These are phyloP conservation scores for Thalassiosira profunda DNA, from an alignment of 108 stramenopile species.

Conservation along the genomic window DNA sequence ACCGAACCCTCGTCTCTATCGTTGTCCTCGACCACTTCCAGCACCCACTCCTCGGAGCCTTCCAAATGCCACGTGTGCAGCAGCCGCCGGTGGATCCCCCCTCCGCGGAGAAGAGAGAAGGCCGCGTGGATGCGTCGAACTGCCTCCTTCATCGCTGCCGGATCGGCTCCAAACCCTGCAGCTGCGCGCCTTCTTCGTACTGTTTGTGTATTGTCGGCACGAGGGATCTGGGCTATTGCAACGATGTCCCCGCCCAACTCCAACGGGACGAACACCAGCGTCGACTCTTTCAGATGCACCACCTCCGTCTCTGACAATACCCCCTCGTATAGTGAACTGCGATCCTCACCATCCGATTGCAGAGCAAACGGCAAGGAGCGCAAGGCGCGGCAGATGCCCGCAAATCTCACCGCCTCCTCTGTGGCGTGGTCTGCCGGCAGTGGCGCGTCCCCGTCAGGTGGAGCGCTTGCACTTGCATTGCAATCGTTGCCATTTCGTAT, in stretches of 20 bases:
- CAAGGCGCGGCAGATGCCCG: constrained; percentile 65
- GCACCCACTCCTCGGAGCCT: constrained; percentile 22
- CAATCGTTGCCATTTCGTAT: not conserved
- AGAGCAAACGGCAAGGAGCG: constrained; percentile 58
- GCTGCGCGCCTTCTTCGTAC: not conserved
- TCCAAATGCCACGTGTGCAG: constrained; percentile 34
- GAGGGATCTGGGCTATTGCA: constrained; percentile 50
- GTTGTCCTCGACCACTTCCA: constrained; percentile 6
- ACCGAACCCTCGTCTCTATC: not conserved
- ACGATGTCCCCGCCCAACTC: constrained; percentile 55
- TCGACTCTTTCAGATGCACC: constrained; percentile 61
- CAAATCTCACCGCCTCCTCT: constrained; percentile 71
- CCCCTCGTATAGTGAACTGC: not conserved
- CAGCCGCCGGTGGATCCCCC: constrained; percentile 63
- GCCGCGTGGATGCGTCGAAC: constrained; percentile 52
- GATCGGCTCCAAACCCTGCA: constrained; percentile 48
- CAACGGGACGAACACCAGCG: constrained; percentile 68
- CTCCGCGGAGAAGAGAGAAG: constrained; percentile 71
- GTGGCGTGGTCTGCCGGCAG: constrained; percentile 14
- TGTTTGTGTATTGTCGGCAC: constrained; percentile 6
- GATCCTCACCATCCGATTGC: constrained; percentile 1
- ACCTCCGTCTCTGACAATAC: constrained; percentile 34
- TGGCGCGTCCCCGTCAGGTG: not conserved
- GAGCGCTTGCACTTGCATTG: not conserved
- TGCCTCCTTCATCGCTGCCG: constrained; percentile 55